These are phyloP conservation scores for Blastosporella zonata DNA, from an alignment of 1,284 basidiomycete genomes.

Conservation along the genomic window DNA sequence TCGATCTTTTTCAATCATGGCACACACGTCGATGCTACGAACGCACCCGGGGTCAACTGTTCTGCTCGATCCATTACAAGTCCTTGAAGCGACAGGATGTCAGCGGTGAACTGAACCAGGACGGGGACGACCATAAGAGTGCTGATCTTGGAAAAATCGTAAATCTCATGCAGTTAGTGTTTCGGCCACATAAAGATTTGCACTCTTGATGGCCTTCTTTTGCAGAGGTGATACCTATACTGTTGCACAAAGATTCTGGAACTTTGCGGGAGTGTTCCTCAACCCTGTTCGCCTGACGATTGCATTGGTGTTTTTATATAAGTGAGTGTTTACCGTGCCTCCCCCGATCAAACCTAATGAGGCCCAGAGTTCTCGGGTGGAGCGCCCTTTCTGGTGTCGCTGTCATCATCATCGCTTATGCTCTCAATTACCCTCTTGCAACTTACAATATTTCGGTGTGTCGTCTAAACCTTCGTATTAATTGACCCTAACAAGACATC, in stretches of 20 bases:
- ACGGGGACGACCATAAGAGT: slow-evolving; percentile 41
- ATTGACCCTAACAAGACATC: neutral
- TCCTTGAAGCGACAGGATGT: slow-evolving; percentile 60
- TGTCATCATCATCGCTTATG: slow-evolving; percentile 64
- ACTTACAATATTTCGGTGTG: slow-evolving; percentile 64
- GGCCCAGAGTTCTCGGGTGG: slow-evolving; percentile 73
- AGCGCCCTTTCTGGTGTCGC: slow-evolving; percentile 76
- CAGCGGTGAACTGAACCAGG: slow-evolving; percentile 48
- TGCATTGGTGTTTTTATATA: slow-evolving; percentile 72
- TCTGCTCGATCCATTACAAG: slow-evolving; percentile 71
- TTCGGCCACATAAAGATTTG: slow-evolving; percentile 1
- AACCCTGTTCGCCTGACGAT: slow-evolving; percentile 75
- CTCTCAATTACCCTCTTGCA: slow-evolving; percentile 63
- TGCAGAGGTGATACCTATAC: slow-evolving; percentile 65
- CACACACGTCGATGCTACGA: slow-evolving; percentile 65
- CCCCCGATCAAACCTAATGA: neutral
- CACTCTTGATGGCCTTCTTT: neutral
- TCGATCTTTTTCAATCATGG: slow-evolving; percentile 65
- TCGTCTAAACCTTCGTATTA: slow-evolving; percentile 8
- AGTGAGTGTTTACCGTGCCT: slow-evolving; percentile 40
- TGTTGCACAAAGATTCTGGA: slow-evolving; percentile 71
- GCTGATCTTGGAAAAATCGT: slow-evolving; percentile 72
- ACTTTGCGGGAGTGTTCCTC: slow-evolving; percentile 63
- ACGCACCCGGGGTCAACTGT: slow-evolving; percentile 66
- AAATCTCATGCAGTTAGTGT: slow-evolving; percentile 65